Evolutionary conservation across 768 basidiomycete species (phyloP).

Genomic region (Mycena pura): DNA sequence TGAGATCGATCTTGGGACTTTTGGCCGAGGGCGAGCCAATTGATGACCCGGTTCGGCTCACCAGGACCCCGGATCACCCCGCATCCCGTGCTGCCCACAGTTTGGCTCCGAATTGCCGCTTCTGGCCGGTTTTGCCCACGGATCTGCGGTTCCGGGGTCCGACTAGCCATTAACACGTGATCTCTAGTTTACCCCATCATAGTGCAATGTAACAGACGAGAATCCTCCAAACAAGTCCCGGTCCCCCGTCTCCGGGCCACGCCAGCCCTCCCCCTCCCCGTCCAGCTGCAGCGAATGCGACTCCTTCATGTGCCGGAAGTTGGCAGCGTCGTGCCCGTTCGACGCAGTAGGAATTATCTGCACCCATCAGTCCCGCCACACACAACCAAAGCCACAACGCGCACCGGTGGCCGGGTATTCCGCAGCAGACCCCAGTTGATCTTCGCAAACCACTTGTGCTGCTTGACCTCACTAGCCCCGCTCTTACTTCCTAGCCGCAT

Average conservation of each 20-base stretch:
- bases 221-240: slow-evolving; percentile 87
- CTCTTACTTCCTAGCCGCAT: slow-evolving; percentile 88
- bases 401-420: slow-evolving; percentile 90
- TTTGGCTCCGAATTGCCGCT: no score
- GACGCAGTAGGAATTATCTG: slow-evolving; percentile 85
- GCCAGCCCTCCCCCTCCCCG: slow-evolving; percentile 51
- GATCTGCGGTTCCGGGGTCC: neutral
- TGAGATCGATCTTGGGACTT: neutral
- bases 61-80: no score
- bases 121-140: no score
- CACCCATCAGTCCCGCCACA: slow-evolving; percentile 31
- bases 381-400: slow-evolving; percentile 36
- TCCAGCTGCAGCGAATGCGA: slow-evolving; percentile 92
- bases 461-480: slow-evolving; percentile 98
- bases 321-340: slow-evolving; percentile 82
- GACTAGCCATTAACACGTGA: neutral
- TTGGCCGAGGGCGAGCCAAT: neutral
- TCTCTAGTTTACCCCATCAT: slow-evolving; percentile 72
- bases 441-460: slow-evolving; percentile 97
- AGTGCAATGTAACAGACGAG: slow-evolving; percentile 87
- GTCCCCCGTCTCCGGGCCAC: slow-evolving; percentile 43
- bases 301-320: slow-evolving; percentile 91
- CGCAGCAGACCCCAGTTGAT: slow-evolving; percentile 97
- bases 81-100: no score
- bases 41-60: no score